phyloP scores from a whole-genome alignment of 169 alveolate genomes.

The Neospora caninum region DNA sequence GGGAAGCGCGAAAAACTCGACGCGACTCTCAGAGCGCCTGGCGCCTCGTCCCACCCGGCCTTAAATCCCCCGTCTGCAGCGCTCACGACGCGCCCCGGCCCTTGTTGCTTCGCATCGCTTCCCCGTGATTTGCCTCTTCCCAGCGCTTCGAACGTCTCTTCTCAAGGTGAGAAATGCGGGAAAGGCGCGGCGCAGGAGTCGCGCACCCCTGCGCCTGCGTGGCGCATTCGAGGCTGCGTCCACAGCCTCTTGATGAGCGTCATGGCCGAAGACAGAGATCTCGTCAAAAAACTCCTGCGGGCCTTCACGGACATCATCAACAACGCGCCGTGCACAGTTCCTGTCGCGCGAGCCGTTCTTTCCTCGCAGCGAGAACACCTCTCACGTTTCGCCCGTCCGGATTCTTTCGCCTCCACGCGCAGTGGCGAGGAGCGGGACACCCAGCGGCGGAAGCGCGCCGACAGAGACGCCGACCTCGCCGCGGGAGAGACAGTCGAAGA shows the following conservation, averaged over 20 bases:
- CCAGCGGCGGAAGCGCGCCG: not conserved
- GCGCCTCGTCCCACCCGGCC: not conserved
- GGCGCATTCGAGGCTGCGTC: not conserved
- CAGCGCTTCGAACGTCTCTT: too few species aligned
- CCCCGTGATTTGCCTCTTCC: too few species aligned
- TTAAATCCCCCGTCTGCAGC: not conserved
- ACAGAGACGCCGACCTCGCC: not conserved
- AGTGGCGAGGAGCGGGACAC: too few species aligned
- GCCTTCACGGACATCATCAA: not conserved
- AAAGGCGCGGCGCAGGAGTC: too few species aligned
- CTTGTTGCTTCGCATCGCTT: not conserved
- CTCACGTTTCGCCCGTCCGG: too few species aligned
- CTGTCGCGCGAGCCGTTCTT: not conserved
- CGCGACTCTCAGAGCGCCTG: too few species aligned
- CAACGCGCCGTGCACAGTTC: not conserved
- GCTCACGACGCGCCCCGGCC: not conserved
- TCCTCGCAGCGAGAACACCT: not conserved
- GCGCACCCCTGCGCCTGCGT: too few species aligned
- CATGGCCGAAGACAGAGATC: not conserved
- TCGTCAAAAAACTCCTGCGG: not conserved
- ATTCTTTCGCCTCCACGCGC: too few species aligned
- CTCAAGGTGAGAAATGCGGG: too few species aligned
- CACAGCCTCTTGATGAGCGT: not conserved
- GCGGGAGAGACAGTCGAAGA: not conserved
- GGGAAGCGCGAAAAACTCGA: not conserved